Evolutionary conservation across 1,139 yeast species (phyloP).

Genomic region (Protomyces lactucae-debilis): DNA sequence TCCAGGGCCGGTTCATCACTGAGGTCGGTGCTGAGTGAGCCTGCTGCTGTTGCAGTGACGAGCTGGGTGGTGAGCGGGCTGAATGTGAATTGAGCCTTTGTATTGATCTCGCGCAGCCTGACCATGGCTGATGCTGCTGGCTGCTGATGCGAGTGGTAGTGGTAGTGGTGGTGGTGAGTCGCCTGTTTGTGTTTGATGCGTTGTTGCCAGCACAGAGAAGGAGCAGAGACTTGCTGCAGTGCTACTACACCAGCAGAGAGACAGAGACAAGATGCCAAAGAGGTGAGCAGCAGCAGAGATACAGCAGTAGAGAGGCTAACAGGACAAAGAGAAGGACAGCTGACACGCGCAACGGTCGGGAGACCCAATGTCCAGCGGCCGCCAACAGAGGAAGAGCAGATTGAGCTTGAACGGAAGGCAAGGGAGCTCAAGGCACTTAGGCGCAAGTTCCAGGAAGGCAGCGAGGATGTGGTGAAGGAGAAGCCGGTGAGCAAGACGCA

Average conservation of each 20-base stretch:
- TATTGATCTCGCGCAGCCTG: slow-evolving; percentile 20
- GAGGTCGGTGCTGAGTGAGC: slow-evolving; percentile 14
- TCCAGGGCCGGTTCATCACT: slow-evolving; percentile 11
- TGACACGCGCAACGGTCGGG: slow-evolving; percentile 26
- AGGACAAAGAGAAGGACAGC: slow-evolving; percentile 2
- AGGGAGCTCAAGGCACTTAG: slow-evolving; percentile 14
- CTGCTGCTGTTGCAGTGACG: slow-evolving; percentile 22
- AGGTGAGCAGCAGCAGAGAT: not conserved
- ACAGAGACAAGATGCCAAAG: slow-evolving; percentile 10
- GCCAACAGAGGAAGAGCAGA: slow-evolving; percentile 17
- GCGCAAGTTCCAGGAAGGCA: slow-evolving; percentile 19
- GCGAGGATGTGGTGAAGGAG: slow-evolving; percentile 21
- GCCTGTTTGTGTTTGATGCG: not conserved
- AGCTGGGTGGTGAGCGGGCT: slow-evolving; percentile 9
- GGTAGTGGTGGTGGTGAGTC: not conserved
- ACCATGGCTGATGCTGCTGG: slow-evolving; percentile 2
- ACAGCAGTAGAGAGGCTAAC: not conserved
- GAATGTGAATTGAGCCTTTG: slow-evolving; percentile 22
- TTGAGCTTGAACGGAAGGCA: slow-evolving; percentile 20
- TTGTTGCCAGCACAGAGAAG: not conserved
- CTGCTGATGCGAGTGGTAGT: not conserved
- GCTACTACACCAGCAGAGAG: not conserved
- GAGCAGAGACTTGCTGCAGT: not conserved
- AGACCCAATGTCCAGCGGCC: slow-evolving; percentile 9
- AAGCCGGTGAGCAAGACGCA: slow-evolving; percentile 9